Evolutionary conservation across 2,329 filamentous ascomycete species (phyloP), one percentile per base, ranked within the genome.

Genomic region (Ramularia endophylla): DNA sequence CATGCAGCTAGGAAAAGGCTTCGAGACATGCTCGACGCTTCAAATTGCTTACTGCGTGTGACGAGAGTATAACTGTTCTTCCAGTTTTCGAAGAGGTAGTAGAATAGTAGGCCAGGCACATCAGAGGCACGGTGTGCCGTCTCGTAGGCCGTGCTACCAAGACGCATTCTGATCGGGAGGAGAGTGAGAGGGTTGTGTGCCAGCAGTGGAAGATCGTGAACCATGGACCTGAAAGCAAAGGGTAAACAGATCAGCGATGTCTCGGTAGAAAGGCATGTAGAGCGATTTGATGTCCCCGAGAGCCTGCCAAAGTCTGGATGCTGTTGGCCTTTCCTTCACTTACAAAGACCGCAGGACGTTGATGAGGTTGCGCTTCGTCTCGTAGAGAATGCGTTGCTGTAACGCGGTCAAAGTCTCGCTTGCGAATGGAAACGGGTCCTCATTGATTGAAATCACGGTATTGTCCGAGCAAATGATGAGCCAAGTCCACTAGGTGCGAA

Each of bases 401-500:
- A 70, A 39, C 27, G 55, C 47, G 16, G 63, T 63, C 12, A 69
- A 43, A 32, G 60, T 59, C 11, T 62, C 55, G 16, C 45, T 46
- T 30, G 46, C 39, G 35, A 61, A 64, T 0, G 70, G 69, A 33
- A 67, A 73, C 0, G 69, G 69, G 43, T 73, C 69, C 56, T 87
- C 83, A 42, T 84, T 77, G 29, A 87, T 77, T 0, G 81, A 81
- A 39, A 87, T 73, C 27, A 87, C 74, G 0, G 83, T 87, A 75
- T 75, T 71, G 55, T 87, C 81, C 50, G 80, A 71, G 49, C 78
- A 84, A 7, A 87, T 61, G 3, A 84, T 65, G 4, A 87, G 68
- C 84, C 83, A 88, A 15, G 80, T 81, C 81, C 82, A 88, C 6
- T n/a, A n/a, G n/a, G n/a, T n/a, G n/a, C n/a, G n/a, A n/a, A n/a